Evolutionary conservation across 164 flowering plant genomes (phyloP).

Genomic region (Warburgia ugandensis): DNA sequence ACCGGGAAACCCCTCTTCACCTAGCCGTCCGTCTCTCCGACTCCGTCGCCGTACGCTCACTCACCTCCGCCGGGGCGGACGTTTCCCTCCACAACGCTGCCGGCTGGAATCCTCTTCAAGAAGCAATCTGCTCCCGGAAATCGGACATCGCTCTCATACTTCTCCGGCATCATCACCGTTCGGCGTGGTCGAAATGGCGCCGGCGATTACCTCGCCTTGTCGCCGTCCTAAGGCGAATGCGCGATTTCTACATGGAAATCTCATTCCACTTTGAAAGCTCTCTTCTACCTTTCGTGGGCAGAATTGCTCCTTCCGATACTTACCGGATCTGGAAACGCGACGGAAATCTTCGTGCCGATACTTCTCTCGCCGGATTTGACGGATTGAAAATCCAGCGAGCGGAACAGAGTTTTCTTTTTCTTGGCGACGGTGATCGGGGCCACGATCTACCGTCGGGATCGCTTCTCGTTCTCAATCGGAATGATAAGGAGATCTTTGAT

Average conservation of each 20-base stretch:
- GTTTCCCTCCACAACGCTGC: slow-evolving; percentile 71
- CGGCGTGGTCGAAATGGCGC: slow-evolving; percentile 94
- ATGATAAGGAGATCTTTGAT: slow-evolving; percentile 52
- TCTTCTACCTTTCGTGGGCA: slow-evolving; percentile 77
- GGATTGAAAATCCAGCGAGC: slow-evolving; percentile 87
- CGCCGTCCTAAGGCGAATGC: slow-evolving; percentile 70
- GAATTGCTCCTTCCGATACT: slow-evolving; percentile 91
- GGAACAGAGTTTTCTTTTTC: slow-evolving; percentile 82
- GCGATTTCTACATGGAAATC: slow-evolving; percentile 95
- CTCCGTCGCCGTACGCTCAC: slow-evolving; percentile 33
- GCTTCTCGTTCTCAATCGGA: slow-evolving; percentile 61
- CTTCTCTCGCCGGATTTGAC: slow-evolving; percentile 84
- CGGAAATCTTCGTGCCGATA: slow-evolving; percentile 83
- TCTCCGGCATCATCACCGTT: slow-evolving; percentile 48
- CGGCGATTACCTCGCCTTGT: slow-evolving; percentile 75
- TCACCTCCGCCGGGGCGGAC: slow-evolving; percentile 78
- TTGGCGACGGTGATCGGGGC: slow-evolving; percentile 52
- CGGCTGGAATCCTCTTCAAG: slow-evolving; percentile 89
- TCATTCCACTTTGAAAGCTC: slow-evolving; percentile 95
- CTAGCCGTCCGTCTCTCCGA: slow-evolving; percentile 74
- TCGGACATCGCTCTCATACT: slow-evolving; percentile 46
- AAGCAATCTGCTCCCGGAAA: slow-evolving; percentile 50
- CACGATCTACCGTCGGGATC: slow-evolving; percentile 50
- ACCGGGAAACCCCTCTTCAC: slow-evolving; percentile 78
- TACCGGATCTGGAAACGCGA: slow-evolving; percentile 94